Evolutionary conservation across 176 grass and related monocot species (phyloP), one percentile per base, ranked within the genome.

Genomic region (Aegilops umbellulata): DNA sequence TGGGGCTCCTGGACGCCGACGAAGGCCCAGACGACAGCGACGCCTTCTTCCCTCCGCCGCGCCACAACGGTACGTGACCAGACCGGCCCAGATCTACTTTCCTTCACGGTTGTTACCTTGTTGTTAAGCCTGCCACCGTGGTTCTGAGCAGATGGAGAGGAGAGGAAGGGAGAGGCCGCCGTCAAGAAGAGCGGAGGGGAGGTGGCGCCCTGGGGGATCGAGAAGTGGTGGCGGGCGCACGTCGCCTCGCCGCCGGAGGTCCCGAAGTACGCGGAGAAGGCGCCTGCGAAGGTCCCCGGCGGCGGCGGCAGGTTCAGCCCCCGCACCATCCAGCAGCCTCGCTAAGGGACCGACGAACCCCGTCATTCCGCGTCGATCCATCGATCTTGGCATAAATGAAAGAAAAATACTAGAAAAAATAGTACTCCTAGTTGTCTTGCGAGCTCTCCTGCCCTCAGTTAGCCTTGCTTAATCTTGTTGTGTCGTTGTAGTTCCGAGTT

Each of bases 251-350:
- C 68, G 75, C 89, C 85, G 75, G 89, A 84, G 80, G 27, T 64
- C 11, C 85, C 85, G 2, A 87, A 77, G 75, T 87, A 90, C 75
- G 84, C 84, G 34, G 89, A 90, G 67, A 90, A 90, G 74, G 89
- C 84, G 67, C 80, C 89, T n/a, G 78, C 46, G 26, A 87, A 63
- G 84, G 44, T 90, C 34, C 44, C 44, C 58, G 80, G 44, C 66
- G 74, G 44, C 66, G 74, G 74, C 22, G 84, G 74, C 44, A 86
- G 89, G 75, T 81, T 90, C 25, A 90, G 60, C 80, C 89, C 89
- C 5, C 80, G 89, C 15, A 26, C 84, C 46, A 90, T 90, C 89
- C 89, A 90, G 89, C 89, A 90, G 80, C 89, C 89, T 5, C 89
- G 89, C 74, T 90, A 68, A 90, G 23, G 81, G 55, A 1, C 55